Evolutionary conservation across 2,329 filamentous ascomycete species (phyloP).

Genomic region (Emmonsiellopsis sp.): DNA sequence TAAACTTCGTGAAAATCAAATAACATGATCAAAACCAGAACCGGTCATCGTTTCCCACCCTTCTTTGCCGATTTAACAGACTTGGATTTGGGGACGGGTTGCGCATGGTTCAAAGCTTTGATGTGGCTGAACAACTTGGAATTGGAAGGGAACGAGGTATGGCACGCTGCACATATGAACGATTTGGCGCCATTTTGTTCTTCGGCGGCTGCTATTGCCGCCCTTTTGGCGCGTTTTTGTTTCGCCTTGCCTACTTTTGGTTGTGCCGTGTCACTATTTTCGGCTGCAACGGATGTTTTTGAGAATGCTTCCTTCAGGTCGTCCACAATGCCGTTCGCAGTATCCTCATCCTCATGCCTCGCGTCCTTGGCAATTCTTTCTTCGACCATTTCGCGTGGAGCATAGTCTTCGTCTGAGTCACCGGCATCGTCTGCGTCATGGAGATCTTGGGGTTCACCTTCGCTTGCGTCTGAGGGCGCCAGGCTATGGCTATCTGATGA

Average conservation of each 20-base stretch:
- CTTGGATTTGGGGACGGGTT: constrained; percentile 26
- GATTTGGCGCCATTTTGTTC: constrained; percentile 18
- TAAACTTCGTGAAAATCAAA: not conserved
- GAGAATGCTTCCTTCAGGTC: constrained; percentile 14
- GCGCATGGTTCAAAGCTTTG: constrained; percentile 56
- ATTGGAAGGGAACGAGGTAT: constrained; percentile 66
- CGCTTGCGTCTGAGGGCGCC: not conserved
- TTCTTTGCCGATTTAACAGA: constrained; percentile 7
- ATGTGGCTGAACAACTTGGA: constrained; percentile 68
- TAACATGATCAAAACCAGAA: not conserved
- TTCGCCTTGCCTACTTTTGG: constrained; percentile 44
- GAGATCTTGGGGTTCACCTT: constrained; percentile 3
- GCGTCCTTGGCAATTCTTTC: constrained; percentile 24
- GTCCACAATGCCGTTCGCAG: not conserved
- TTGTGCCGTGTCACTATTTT: constrained; percentile 13
- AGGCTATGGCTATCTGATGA: not conserved
- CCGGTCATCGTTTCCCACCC: not conserved
- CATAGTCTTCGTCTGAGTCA: constrained; percentile 28
- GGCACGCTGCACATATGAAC: constrained; percentile 69
- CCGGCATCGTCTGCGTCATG: constrained; percentile 9
- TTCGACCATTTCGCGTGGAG: constrained; percentile 32
- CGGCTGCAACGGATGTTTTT: constrained; percentile 10
- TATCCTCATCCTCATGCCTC: constrained; percentile 9
- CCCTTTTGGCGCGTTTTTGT: constrained; percentile 43
- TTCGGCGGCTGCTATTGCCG: constrained; percentile 24